Evolutionary conservation across 192 early-diverging fungal species (phyloP), one percentile per base, ranked within the genome.

Genomic region (Paraglomus occultum): DNA sequence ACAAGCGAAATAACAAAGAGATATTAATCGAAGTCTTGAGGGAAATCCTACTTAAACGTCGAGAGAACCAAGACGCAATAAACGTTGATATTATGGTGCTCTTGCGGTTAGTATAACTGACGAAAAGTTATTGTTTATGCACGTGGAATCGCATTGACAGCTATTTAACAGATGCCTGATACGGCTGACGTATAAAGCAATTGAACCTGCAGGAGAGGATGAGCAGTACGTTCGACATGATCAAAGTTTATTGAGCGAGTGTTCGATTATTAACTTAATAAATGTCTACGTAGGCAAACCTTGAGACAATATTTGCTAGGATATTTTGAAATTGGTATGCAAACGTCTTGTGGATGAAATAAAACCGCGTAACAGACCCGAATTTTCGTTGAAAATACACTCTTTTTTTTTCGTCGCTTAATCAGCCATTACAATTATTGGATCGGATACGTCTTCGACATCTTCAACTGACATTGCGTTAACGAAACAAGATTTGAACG

Each of bases 241-340:
- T 12, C 42, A 9, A 22, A 17, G 6, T 70, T 39, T 46, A 17
- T 23, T 60, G 55, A 38, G 31, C 15, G 14, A 40, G 9, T 43
- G 15, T 3, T 17, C 3, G n/a, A 17, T 2, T 1, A 20, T 17
- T 17, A 51, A 51, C 51, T 58, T 14, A 10, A 5, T 14, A 23
- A 58, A 38, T 67, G 4, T 67, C 8, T 6, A 38, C 6, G 51
- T 8, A 58, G 51, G 15, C 42, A 39, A 17, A 49, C 51, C 8
- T 38, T 64, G 12, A 64, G 49, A 40, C 17, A 72, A n/a, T 44
- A n/a, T 45, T 57, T 72, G 15, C 65, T 61, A 38, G 63, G 53
- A 42, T 67, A 73, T 53, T 64, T 73, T 58, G 71, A 73, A 49
- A 67, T 67, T 7, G 61, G 71, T 73, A 67, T 57, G n/a, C 45